phyloP scores from a whole-genome alignment of 2,329 filamentous ascomycete genomes.

The Fusarium sp. region DNA sequence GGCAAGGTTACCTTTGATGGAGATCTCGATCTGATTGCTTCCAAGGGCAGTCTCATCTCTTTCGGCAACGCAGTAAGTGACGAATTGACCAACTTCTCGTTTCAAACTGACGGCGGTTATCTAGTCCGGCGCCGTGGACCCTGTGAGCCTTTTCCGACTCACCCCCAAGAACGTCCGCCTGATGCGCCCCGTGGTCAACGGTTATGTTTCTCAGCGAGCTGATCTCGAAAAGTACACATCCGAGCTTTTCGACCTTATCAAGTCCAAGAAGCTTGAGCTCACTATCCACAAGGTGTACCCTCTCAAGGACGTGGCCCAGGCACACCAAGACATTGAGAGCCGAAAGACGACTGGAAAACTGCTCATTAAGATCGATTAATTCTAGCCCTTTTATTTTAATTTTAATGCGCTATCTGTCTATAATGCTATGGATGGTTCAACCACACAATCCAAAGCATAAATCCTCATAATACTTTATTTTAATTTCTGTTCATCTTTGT shows the following conservation, averaged over 20 bases:
- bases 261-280: conserved; percentile 77
- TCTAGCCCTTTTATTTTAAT: conserved; percentile 32
- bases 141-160: conserved; percentile 69
- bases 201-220: conserved; percentile 76
- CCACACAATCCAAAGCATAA: conserved; percentile 40
- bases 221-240: conserved; percentile 78
- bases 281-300: conserved; percentile 83
- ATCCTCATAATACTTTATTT: conserved; percentile 22
- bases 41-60: conserved; percentile 82
- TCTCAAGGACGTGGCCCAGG: conserved; percentile 77
- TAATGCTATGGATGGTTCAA: conserved; percentile 43
- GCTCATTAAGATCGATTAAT: conserved; percentile 73
- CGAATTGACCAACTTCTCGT: not conserved
- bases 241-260: conserved; percentile 80
- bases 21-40: conserved; percentile 78
- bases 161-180: conserved; percentile 82
- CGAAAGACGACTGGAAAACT: conserved; percentile 88
- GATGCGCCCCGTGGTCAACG: conserved; percentile 78
- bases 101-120: conserved; percentile 20
- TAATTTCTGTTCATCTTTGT: conserved; percentile 25
- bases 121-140: conserved; percentile 78
- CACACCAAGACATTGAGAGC: conserved; percentile 83
- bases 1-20: conserved; percentile 88
- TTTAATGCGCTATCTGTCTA: conserved; percentile 41
- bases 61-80: conserved; percentile 82